A percentile compares a stretch with the other conserved stretches of the same genome.
These are phyloP conservation scores for Lactarius pseudohatsudake DNA, from an alignment of 768 basidiomycete genomes.

Conservation along the genomic window DNA sequence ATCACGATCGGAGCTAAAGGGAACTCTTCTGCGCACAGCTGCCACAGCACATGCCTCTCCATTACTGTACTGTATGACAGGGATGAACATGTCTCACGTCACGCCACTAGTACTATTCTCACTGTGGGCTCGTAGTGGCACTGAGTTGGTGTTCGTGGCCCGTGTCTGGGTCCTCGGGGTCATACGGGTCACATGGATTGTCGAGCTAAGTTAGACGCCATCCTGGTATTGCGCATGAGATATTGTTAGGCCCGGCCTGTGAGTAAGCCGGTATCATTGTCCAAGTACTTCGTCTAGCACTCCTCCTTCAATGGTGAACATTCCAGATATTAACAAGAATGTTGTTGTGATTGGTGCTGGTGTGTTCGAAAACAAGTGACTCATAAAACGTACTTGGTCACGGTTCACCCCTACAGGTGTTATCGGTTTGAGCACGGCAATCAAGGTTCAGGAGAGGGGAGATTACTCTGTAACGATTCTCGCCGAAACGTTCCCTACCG, in stretches of 20 bases:
- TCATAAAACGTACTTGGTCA: too few relatives aligned
- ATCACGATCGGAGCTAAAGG: not conserved
- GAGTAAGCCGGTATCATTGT: not conserved
- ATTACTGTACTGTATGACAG: not conserved
- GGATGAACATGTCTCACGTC: not conserved
- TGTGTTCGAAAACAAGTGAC: not conserved
- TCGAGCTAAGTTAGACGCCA: not conserved
- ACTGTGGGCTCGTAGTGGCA: too few relatives aligned
- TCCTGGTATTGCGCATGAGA: too few relatives aligned
- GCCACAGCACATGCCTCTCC: not conserved
- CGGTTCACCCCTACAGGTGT: slow-evolving; percentile 51
- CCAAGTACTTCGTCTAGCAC: not conserved
- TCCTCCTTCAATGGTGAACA: not conserved
- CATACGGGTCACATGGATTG: not conserved
- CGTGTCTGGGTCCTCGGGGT: not conserved
- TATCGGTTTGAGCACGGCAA: slow-evolving; percentile 72
- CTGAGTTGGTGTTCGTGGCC: too few relatives aligned
- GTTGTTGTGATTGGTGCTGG: slow-evolving; percentile 10
- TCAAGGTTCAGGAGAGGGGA: slow-evolving; percentile 64
- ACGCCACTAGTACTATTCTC: too few relatives aligned
- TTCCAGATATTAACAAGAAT: slow-evolving; percentile 3
- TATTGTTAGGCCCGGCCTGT: not conserved
- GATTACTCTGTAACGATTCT: slow-evolving; percentile 65
- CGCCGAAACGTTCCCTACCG: slow-evolving; percentile 70
- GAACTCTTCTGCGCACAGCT: too few relatives aligned